Conservation (phyloP, 345 rosid species). For the Turnera subulata region DNA sequence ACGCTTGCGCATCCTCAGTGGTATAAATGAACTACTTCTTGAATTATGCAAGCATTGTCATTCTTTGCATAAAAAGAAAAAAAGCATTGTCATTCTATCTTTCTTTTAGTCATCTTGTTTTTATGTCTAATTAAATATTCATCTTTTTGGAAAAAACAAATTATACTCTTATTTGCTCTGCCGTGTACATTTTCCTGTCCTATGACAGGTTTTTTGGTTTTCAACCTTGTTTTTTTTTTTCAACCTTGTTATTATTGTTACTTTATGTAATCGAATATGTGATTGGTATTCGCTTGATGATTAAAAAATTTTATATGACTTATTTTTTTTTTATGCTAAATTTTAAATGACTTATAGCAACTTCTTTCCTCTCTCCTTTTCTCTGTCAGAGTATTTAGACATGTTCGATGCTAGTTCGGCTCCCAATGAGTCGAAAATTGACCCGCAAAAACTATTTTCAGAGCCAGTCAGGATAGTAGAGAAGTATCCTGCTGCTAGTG, state of each 20-base stretch:
- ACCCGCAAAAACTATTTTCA: constrained; percentile 58
- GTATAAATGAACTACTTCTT: constrained; percentile 35
- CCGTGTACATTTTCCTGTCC: too few relatives aligned
- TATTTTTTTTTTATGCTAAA: too few relatives aligned
- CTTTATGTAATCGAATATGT: not conserved
- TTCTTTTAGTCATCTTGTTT: too few relatives aligned
- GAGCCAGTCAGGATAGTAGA: constrained; percentile 75
- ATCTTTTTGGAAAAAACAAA: too few relatives aligned
- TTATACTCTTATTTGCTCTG: too few relatives aligned
- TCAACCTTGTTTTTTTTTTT: too few relatives aligned
- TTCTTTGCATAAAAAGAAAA: too few relatives aligned
- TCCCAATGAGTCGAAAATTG: constrained; percentile 55
- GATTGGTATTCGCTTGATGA: not conserved
- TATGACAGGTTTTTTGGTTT: too few relatives aligned
- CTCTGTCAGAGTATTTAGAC: constrained; percentile 68
- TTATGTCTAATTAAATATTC: too few relatives aligned
- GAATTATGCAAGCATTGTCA: not conserved
- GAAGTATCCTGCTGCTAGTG: constrained; percentile 83
- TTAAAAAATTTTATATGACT: not conserved
- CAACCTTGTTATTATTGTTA: too few relatives aligned
- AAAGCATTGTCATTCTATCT: too few relatives aligned
- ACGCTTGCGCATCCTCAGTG: constrained; percentile 77
- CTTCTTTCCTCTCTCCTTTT: constrained; percentile 12
- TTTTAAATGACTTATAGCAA: too few relatives aligned
- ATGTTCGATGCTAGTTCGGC: constrained; percentile 67